phyloP scores from a whole-genome alignment of 225 moss, liverwort and hornwort species.

The Marchantia polymorpha region DNA sequence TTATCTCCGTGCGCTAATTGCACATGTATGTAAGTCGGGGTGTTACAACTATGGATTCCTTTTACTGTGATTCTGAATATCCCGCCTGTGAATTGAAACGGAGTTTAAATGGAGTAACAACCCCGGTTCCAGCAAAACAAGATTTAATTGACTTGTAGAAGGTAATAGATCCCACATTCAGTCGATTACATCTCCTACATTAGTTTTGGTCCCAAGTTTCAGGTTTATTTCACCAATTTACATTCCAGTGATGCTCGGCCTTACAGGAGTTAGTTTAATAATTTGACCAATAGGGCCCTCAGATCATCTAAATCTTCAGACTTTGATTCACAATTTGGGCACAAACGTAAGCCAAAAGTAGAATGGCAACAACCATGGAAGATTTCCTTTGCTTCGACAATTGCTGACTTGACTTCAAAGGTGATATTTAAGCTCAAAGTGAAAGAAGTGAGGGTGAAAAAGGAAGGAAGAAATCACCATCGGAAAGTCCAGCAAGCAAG shows the following conservation, averaged over 20 bases:
- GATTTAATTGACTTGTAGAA: too few species aligned
- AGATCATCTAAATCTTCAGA: constrained; percentile 14
- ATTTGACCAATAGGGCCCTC: neutral
- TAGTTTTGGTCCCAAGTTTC: too few species aligned
- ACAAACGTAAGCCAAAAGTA: constrained; percentile 18
- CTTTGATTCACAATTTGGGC: neutral
- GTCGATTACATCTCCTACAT: too few species aligned
- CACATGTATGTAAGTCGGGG: too few species aligned
- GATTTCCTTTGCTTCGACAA: constrained; percentile 38
- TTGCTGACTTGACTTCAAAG: constrained; percentile 37
- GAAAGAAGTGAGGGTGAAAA: constrained; percentile 16
- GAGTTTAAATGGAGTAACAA: too few species aligned
- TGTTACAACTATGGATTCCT: too few species aligned
- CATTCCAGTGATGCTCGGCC: constrained; percentile 33
- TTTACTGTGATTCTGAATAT: too few species aligned
- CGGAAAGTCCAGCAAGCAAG: constrained; percentile 19
- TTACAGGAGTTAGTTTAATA: neutral
- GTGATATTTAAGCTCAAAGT: constrained; percentile 39
- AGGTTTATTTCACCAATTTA: too few species aligned
- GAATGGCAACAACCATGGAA: constrained; percentile 43
- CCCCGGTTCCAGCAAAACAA: too few species aligned
- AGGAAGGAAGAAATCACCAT: constrained; percentile 26
- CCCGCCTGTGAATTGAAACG: too few species aligned
- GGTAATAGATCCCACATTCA: too few species aligned
- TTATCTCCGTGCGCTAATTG: too few species aligned